These are phyloP conservation scores for Neurospora sp. DNA, from an alignment of 495 filamentous ascomycete genomes.

Conservation along the genomic window DNA sequence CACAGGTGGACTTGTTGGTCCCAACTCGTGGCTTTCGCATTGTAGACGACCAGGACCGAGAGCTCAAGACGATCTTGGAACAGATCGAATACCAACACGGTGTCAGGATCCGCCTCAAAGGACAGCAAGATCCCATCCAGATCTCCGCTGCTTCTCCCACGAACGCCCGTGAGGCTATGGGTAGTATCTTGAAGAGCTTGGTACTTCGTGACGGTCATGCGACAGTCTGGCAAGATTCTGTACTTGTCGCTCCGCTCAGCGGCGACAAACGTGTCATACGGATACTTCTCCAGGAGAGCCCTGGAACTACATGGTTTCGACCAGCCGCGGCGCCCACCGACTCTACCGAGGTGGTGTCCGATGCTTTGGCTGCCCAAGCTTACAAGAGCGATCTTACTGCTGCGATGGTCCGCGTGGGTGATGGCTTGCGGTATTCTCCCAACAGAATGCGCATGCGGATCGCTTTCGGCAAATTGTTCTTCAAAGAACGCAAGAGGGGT, in stretches of 20 bases:
- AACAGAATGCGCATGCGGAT: constrained; percentile 38
- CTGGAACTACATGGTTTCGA: constrained; percentile 3
- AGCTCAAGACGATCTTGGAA: constrained; percentile 1
- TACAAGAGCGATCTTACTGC: constrained; percentile 5
- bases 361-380: neutral
- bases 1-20: neutral
- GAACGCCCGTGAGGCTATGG: constrained; percentile 2
- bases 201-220: constrained; percentile 1
- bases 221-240: constrained; percentile 5
- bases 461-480: constrained; percentile 43
- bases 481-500: constrained; percentile 34
- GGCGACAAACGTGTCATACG: neutral
- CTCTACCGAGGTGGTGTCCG: neutral
- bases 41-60: constrained; percentile 7
- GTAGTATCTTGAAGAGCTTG: neutral
- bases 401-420: neutral
- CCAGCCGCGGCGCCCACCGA: neutral
- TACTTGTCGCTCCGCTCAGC: constrained; percentile 6
- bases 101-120: constrained; percentile 4
- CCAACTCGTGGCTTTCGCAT: constrained; percentile 3
- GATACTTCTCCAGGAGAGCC: neutral
- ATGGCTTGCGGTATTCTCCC: constrained; percentile 5
- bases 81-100: constrained; percentile 5
- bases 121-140: neutral
- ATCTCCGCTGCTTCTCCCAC: constrained; percentile 4